Conservation (phyloP, 2,329 filamentous ascomycete species). For the Trichothecium sympodiale region DNA sequence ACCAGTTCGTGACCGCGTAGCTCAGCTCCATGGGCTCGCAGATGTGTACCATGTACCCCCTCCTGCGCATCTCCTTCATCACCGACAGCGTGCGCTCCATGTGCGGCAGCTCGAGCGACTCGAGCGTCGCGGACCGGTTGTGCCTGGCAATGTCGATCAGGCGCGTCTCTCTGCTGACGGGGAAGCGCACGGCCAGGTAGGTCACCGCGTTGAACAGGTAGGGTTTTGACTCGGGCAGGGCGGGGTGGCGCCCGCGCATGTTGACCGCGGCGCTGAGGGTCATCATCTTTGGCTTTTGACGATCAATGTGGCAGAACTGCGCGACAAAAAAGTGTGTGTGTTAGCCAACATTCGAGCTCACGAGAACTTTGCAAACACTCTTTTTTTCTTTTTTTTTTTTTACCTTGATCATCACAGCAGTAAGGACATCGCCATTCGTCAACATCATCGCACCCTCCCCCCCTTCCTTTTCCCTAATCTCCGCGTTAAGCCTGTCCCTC, state of each 20-base stretch:
- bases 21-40: conserved; percentile 10
- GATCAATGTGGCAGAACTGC: conserved; percentile 7
- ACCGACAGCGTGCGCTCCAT: conserved; percentile 7
- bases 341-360: not conserved
- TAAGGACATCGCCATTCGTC: no score
- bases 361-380: conserved; percentile 1
- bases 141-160: conserved; percentile 8
- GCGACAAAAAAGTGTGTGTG: no score
- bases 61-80: conserved; percentile 2
- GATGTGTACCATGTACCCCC: conserved; percentile 4
- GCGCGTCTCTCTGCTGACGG: conserved; percentile 6
- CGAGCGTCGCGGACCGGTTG: conserved; percentile 11
- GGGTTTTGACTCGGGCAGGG: conserved; percentile 3
- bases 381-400: conserved; percentile 6
- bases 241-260: conserved; percentile 8
- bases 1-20: conserved; percentile 9
- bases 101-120: conserved; percentile 11
- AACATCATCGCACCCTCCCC: no score
- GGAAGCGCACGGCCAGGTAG: conserved; percentile 4
- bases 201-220: conserved; percentile 11
- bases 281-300: conserved; percentile 7
- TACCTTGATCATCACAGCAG: conserved; percentile 2
- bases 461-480: no score
- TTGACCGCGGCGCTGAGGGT: conserved; percentile 2
- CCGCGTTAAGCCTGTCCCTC: no score